Percentiles rank a stretch among this genome's conserved stretches.
These are phyloP conservation scores for Leccinum griseonigrum DNA, from an alignment of 1,284 basidiomycete species.

Conservation along the genomic window DNA sequence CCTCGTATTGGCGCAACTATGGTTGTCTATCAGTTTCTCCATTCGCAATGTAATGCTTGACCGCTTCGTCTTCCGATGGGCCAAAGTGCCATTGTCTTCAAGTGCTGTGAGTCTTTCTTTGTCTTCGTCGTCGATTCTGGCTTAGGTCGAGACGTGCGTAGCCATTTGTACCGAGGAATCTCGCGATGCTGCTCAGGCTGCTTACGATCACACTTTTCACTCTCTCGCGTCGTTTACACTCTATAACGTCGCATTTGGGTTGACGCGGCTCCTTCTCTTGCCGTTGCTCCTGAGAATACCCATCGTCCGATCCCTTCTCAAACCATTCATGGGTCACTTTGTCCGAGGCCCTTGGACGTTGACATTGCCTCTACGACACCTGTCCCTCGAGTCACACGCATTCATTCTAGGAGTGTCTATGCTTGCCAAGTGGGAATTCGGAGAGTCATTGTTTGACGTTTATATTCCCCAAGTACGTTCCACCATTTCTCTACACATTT, in stretches of 20 bases:
- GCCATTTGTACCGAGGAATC: constrained; percentile 24
- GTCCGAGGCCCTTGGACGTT: constrained; percentile 55
- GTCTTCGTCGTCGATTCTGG: background rate
- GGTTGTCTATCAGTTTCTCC: constrained; percentile 44
- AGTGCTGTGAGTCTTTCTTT: constrained; percentile 17
- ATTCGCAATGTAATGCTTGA: constrained; percentile 59
- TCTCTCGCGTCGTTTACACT: constrained; percentile 36
- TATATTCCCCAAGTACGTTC: constrained; percentile 45
- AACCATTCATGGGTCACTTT: constrained; percentile 65
- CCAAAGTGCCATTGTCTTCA: constrained; percentile 14
- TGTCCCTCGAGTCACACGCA: constrained; percentile 43
- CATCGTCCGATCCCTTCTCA: constrained; percentile 45
- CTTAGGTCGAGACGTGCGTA: constrained; percentile 4
- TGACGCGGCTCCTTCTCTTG: constrained; percentile 41
- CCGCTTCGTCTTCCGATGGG: constrained; percentile 48
- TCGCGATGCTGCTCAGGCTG: constrained; percentile 18
- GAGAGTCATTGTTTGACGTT: constrained; percentile 56
- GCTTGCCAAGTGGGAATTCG: constrained; percentile 56
- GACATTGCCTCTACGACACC: constrained; percentile 45
- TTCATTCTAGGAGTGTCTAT: constrained; percentile 52
- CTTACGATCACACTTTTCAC: constrained; percentile 41
- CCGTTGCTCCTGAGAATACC: constrained; percentile 55
- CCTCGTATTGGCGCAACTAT: constrained; percentile 52
- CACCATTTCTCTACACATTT: background rate
- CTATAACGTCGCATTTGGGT: constrained; percentile 43